phyloP scores from a whole-genome alignment of 768 basidiomycete species.

The Naganishia vaughanmartiniae region DNA sequence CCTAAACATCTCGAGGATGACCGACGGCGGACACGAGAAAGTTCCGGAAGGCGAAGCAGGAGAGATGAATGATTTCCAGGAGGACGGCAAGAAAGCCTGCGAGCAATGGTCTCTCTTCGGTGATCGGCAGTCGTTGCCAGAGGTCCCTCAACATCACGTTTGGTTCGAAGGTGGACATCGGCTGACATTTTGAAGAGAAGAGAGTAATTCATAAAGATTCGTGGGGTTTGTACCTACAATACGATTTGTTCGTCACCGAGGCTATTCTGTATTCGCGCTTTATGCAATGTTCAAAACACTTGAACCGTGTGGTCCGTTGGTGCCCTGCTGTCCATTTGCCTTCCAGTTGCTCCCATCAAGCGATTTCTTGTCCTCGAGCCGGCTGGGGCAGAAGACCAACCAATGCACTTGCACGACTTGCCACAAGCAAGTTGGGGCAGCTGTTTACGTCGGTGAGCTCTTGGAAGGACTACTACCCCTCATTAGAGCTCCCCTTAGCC shows the following conservation, averaged over 20 bases:
- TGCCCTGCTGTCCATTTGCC: not conserved
- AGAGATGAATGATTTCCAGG: not conserved
- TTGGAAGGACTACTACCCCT: too few relatives aligned
- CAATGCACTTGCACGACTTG: too few relatives aligned
- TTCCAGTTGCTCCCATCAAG: not conserved
- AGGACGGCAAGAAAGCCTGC: not conserved
- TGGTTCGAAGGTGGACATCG: not conserved
- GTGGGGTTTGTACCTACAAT: not conserved
- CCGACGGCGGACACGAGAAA: not conserved
- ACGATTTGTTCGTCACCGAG: not conserved
- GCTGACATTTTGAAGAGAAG: not conserved
- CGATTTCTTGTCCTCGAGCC: too few relatives aligned
- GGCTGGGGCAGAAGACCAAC: too few relatives aligned
- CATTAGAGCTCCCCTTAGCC: too few relatives aligned
- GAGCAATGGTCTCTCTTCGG: not conserved
- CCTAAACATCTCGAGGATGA: not conserved
- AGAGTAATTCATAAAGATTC: not conserved
- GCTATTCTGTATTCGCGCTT: not conserved
- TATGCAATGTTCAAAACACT: not conserved
- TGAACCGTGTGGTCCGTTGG: not conserved
- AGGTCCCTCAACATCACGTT: too few relatives aligned
- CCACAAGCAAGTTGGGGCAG: too few relatives aligned
- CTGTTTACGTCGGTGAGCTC: too few relatives aligned
- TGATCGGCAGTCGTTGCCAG: not conserved
- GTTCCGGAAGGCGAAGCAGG: not conserved